These are phyloP conservation scores for Fusarium nelsonii DNA, from an alignment of 2,329 filamentous ascomycete genomes.

Conservation along the genomic window DNA sequence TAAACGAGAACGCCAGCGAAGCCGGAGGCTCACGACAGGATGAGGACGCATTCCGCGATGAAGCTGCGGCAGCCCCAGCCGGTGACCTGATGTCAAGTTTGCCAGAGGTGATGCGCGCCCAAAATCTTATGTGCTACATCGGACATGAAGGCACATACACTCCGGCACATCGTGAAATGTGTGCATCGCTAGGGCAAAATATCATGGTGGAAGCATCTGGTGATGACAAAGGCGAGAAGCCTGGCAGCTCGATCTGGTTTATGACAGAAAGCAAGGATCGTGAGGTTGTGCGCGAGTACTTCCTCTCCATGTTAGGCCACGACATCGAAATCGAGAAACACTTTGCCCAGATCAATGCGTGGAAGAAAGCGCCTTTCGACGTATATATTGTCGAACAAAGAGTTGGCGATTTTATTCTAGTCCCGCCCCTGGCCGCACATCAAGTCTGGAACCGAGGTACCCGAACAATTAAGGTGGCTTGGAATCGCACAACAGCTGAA, in stretches of 20 bases:
- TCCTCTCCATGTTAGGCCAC: slow-evolving; percentile 90
- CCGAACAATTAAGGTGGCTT: slow-evolving; percentile 95
- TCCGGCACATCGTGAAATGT: slow-evolving; percentile 97
- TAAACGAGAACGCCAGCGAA: slow-evolving; percentile 79
- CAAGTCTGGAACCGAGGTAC: slow-evolving; percentile 99
- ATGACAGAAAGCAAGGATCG: slow-evolving; percentile 98
- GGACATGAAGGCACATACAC: slow-evolving; percentile 98
- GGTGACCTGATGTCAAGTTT: slow-evolving; percentile 97
- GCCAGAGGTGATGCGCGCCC: slow-evolving; percentile 86
- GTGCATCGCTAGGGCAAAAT: slow-evolving; percentile 93
- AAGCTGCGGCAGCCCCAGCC: slow-evolving; percentile 74
- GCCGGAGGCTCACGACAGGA: slow-evolving; percentile 51
- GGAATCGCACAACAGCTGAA: slow-evolving; percentile 95
- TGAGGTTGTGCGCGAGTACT: slow-evolving; percentile 91
- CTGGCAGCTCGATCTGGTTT: slow-evolving; percentile 96
- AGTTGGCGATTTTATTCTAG: slow-evolving; percentile 90
- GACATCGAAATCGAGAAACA: slow-evolving; percentile 98
- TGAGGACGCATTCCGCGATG: slow-evolving; percentile 60
- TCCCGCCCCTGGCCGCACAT: slow-evolving; percentile 92
- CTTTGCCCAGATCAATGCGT: slow-evolving; percentile 94
- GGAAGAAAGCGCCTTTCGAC: slow-evolving; percentile 93
- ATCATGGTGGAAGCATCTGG: slow-evolving; percentile 96
- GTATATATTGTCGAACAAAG: slow-evolving; percentile 94
- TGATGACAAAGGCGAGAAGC: slow-evolving; percentile 77
- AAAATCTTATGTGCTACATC: slow-evolving; percentile 98